Evolutionary conservation across 805 yeast genomes (phyloP).

Genomic region (Isabelozyma heimii): DNA sequence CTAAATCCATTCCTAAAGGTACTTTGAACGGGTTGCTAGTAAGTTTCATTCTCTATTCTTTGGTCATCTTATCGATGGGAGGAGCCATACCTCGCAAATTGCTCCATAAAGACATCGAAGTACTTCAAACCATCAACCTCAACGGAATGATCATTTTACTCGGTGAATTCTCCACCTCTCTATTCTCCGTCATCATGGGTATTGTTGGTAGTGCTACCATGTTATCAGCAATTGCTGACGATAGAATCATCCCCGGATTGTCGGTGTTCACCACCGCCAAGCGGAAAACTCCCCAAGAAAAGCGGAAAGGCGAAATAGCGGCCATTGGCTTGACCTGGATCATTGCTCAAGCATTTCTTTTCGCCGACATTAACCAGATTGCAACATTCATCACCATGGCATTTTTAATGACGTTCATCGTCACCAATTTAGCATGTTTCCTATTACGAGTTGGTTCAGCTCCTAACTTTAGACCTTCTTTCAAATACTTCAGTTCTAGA

Average conservation of each 20-base stretch:
- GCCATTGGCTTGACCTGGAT: conserved; percentile 78
- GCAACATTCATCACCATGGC: conserved; percentile 98
- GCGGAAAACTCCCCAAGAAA: conserved; percentile 37
- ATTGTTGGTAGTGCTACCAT: conserved; percentile 93
- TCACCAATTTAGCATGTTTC: conserved; percentile 91
- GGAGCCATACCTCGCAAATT: conserved; percentile 76
- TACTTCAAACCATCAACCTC: conserved; percentile 77
- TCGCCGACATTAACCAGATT: conserved; percentile 89
- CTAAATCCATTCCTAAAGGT: conserved; percentile 90
- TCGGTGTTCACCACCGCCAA: conserved; percentile 43
- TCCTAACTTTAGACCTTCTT: conserved; percentile 97
- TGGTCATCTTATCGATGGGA: conserved; percentile 83
- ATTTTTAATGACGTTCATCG: conserved; percentile 91
- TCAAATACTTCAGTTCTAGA: conserved; percentile 75
- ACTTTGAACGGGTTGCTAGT: conserved; percentile 78
- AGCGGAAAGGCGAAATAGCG: conserved; percentile 54
- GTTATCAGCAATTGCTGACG: conserved; percentile 87
- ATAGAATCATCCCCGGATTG: conserved; percentile 81
- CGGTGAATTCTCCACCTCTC: conserved; percentile 90
- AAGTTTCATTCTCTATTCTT: conserved; percentile 72
- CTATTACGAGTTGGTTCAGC: conserved; percentile 85
- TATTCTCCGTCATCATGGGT: conserved; percentile 93
- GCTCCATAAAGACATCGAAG: conserved; percentile 74
- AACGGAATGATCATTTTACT: conserved; percentile 65
- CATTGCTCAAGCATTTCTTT: conserved; percentile 77